A percentile compares a stretch with the other conserved stretches of the same genome.
Evolutionary conservation across 2,329 filamentous ascomycete genomes (phyloP).

Genomic region (Neodidymelliopsis sp.): DNA sequence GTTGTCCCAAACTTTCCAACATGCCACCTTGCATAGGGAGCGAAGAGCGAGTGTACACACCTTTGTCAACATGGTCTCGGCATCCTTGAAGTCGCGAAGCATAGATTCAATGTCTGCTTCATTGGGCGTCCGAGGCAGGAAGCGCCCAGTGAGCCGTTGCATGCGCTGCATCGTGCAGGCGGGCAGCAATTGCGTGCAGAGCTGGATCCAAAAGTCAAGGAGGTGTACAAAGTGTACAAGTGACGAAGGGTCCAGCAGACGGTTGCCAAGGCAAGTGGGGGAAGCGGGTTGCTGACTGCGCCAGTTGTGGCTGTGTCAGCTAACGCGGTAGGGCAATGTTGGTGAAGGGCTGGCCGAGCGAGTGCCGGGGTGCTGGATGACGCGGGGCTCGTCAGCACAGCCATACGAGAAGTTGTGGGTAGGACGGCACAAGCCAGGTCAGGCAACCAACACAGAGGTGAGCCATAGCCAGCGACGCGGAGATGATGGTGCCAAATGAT

Average conservation of each 20-base stretch:
- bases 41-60: constrained; percentile 55
- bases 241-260: background rate
- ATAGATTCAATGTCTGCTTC: constrained; percentile 78
- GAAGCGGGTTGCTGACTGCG: constrained; percentile 8
- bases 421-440: constrained; percentile 12
- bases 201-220: constrained; percentile 4
- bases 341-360: constrained; percentile 23
- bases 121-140: constrained; percentile 75
- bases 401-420: constrained; percentile 9
- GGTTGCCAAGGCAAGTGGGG: constrained; percentile 1
- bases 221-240: constrained; percentile 1
- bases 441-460: constrained; percentile 1
- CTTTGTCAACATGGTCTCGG: constrained; percentile 75
- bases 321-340: constrained; percentile 24
- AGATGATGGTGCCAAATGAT: too few species aligned
- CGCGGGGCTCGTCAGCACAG: constrained; percentile 13
- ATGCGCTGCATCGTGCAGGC: constrained; percentile 69
- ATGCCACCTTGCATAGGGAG: constrained; percentile 14
- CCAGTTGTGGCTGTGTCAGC: constrained; percentile 28
- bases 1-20: constrained; percentile 16
- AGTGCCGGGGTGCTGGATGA: constrained; percentile 1
- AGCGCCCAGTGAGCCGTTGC: constrained; percentile 76
- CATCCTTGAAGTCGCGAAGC: constrained; percentile 81
- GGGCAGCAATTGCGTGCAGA: constrained; percentile 25
- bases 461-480: constrained; percentile 4